Evolutionary conservation across 306 rosid genomes (phyloP).

Genomic region (Vigna nakashimae): DNA sequence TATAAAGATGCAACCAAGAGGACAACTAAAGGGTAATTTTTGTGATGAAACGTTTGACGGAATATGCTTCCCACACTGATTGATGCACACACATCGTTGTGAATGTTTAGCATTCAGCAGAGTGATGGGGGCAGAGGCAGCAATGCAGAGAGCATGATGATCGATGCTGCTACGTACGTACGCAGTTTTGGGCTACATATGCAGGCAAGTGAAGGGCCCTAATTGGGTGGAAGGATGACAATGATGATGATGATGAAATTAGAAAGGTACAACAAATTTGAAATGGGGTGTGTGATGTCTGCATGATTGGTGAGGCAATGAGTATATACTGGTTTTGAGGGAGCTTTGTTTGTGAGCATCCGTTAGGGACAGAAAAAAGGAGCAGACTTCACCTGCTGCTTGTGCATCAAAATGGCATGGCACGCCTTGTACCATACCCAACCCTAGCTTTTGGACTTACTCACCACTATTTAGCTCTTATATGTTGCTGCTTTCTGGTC

Average conservation of each 20-base stretch:
- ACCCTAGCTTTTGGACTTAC: slow-evolving; percentile 24
- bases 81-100: slow-evolving; percentile 27
- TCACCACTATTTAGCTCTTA: slow-evolving; percentile 29
- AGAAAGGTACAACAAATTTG: slow-evolving; percentile 53
- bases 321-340: slow-evolving; percentile 39
- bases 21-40: no score
- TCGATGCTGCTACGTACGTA: slow-evolving; percentile 25
- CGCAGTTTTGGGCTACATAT: not conserved
- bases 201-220: slow-evolving; percentile 17
- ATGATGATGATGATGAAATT: slow-evolving; percentile 52
- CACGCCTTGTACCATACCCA: not conserved
- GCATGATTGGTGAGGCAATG: slow-evolving; percentile 51
- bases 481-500: not conserved
- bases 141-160: slow-evolving; percentile 34
- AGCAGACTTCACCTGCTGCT: slow-evolving; percentile 5
- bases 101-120: slow-evolving; percentile 40
- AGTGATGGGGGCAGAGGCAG: slow-evolving; percentile 44
- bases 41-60: slow-evolving; percentile 19
- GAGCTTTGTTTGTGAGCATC: not conserved
- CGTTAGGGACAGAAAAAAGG: slow-evolving; percentile 29
- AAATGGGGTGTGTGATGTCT: slow-evolving; percentile 43
- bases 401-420: slow-evolving; percentile 47
- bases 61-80: slow-evolving; percentile 10
- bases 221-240: slow-evolving; percentile 41
- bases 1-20: no score